These are phyloP conservation scores for Adansonia grandidieri DNA, from an alignment of 441 rosid genomes.

Conservation along the genomic window DNA sequence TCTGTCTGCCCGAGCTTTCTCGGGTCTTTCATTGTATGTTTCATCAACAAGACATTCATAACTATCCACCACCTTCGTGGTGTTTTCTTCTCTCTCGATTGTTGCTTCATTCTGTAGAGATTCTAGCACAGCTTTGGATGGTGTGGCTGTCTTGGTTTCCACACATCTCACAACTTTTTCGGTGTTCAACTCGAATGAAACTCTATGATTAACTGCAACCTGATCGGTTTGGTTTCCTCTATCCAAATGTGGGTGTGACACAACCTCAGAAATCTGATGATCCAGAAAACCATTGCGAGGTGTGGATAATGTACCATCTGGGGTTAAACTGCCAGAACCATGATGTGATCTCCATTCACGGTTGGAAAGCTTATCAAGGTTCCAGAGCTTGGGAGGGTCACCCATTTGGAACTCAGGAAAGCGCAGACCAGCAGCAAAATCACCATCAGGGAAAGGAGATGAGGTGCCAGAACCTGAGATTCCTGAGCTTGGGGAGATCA, in stretches of 20 bases:
- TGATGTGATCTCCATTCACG: conserved; percentile 46
- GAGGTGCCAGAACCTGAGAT: conserved; percentile 87
- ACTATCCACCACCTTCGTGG: conserved; percentile 25
- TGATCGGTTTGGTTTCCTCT: conserved; percentile 31
- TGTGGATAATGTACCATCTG: conserved; percentile 49
- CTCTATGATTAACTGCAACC: conserved; percentile 43
- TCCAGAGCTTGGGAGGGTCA: conserved; percentile 68
- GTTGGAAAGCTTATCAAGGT: conserved; percentile 56
- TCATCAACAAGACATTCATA: conserved; percentile 33
- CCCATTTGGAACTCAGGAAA: conserved; percentile 61
- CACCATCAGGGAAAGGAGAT: conserved; percentile 85
- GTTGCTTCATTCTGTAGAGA: conserved; percentile 30
- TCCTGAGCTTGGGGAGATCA: conserved; percentile 89
- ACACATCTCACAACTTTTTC: conserved; percentile 51
- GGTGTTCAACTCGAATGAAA: conserved; percentile 54
- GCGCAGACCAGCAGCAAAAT: conserved; percentile 43
- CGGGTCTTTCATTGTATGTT: conserved; percentile 37
- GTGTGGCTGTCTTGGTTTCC: conserved; percentile 50
- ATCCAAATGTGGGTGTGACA: conserved; percentile 29
- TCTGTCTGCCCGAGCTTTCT: conserved; percentile 34
- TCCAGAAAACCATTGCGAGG: conserved; percentile 42
- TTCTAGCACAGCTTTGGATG: conserved; percentile 34
- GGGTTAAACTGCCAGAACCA: conserved; percentile 57
- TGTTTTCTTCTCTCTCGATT: conserved; percentile 30
- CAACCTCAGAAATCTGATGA: conserved; percentile 37